Evolutionary conservation across 257 asterid species (phyloP).

Genomic region (Verbascum thapsus): DNA sequence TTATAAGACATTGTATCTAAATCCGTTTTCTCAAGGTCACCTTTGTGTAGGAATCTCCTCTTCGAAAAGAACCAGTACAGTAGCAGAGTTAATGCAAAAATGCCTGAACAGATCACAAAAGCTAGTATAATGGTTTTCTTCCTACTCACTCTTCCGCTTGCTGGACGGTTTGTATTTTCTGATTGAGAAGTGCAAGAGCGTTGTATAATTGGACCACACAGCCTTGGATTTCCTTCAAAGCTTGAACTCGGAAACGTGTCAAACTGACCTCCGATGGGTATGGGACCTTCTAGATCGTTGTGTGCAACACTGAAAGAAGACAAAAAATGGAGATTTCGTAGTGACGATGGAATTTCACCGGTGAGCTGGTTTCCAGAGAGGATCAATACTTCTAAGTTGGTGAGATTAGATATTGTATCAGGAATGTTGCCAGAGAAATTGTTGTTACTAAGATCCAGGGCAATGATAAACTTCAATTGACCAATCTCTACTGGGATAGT

Average conservation of each 20-base stretch:
- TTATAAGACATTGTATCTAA: slow-evolving; percentile 57
- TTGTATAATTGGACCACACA: slow-evolving; percentile 72
- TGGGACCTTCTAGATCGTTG: slow-evolving; percentile 78
- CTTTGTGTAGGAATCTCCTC: slow-evolving; percentile 60
- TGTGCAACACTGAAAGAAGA: slow-evolving; percentile 83
- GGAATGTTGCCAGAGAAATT: slow-evolving; percentile 76
- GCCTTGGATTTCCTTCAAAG: slow-evolving; percentile 68
- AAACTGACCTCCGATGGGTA: slow-evolving; percentile 90
- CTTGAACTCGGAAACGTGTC: slow-evolving; percentile 75
- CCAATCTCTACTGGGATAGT: slow-evolving; percentile 75
- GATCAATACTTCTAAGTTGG: slow-evolving; percentile 78
- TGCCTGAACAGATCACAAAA: slow-evolving; percentile 66
- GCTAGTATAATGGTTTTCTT: slow-evolving; percentile 67
- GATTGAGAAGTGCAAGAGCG: slow-evolving; percentile 46
- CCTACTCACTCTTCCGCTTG: slow-evolving; percentile 42
- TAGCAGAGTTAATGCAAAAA: slow-evolving; percentile 59
- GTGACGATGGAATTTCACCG: slow-evolving; percentile 81
- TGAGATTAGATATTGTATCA: slow-evolving; percentile 67
- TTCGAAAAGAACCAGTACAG: slow-evolving; percentile 67
- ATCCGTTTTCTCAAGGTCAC: slow-evolving; percentile 55
- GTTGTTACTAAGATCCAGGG: slow-evolving; percentile 73
- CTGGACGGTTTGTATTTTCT: slow-evolving; percentile 29
- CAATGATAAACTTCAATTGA: slow-evolving; percentile 62
- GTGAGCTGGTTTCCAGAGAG: slow-evolving; percentile 72
- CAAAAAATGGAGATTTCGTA: slow-evolving; percentile 71